Evolutionary conservation across 225 moss, liverwort and hornwort genomes (phyloP).

Genomic region (Takakia lepidozioides): DNA sequence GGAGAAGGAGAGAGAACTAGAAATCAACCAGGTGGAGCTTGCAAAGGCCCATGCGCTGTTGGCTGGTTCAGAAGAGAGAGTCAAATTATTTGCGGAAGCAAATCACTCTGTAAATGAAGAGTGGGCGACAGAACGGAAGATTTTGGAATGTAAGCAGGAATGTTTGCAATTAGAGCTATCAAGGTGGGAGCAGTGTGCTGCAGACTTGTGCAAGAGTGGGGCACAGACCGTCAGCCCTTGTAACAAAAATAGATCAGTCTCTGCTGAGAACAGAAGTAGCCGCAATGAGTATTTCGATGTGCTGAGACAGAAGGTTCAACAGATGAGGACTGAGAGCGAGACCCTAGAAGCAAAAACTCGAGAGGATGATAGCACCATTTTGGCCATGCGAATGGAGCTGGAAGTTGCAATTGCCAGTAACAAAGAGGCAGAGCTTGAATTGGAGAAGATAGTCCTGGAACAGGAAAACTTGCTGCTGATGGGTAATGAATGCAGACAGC

Average conservation of each 20-base stretch:
- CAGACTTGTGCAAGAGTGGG: constrained; percentile 17
- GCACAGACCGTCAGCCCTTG: constrained; percentile 4
- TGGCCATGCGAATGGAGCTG: constrained; percentile 58
- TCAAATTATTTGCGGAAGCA: constrained; percentile 19
- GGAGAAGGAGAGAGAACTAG: constrained; percentile 16
- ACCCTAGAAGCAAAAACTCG: constrained; percentile 29
- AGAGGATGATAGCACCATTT: constrained; percentile 35
- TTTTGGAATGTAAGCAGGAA: constrained; percentile 23
- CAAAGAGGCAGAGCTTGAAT: constrained; percentile 25
- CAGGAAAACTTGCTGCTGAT: constrained; percentile 10
- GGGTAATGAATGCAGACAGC: constrained; percentile 5
- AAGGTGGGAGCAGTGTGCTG: constrained; percentile 31
- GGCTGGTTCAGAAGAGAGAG: constrained; percentile 27
- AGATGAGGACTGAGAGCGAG: constrained; percentile 23
- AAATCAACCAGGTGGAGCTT: constrained; percentile 18
- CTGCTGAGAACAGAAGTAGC: constrained; percentile 3
- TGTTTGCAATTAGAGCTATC: constrained; percentile 23
- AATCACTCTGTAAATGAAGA: constrained; percentile 13
- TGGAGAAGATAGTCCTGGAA: constrained; percentile 17
- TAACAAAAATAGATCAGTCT: constrained; percentile 6
- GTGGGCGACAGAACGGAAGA: background rate
- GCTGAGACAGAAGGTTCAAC: constrained; percentile 38
- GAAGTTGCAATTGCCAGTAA: constrained; percentile 32
- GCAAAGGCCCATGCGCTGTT: constrained; percentile 20
- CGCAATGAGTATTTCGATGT: constrained; percentile 15